Conservation (phyloP, 352 stramenopile genomes). For the Pythium rishiriense region DNA sequence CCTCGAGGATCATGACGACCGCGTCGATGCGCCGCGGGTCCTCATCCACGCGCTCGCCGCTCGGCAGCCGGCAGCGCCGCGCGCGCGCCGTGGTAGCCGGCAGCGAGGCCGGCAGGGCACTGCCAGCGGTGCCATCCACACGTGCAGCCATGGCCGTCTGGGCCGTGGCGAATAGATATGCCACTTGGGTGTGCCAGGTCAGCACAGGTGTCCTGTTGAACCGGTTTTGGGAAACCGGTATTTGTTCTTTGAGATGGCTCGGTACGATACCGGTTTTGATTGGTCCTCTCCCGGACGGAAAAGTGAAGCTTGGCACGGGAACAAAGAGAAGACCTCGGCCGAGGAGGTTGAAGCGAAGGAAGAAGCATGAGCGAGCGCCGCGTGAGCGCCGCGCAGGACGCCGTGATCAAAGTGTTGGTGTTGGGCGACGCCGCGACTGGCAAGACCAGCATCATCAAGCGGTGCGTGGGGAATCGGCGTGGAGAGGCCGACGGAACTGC, state of each 20-base stretch:
- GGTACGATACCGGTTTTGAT: constrained; percentile 17
- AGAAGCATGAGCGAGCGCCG: constrained; percentile 62
- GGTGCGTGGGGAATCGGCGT: constrained; percentile 60
- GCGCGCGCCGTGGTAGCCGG: constrained; percentile 3
- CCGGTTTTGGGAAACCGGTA: constrained; percentile 16
- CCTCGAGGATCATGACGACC: constrained; percentile 84
- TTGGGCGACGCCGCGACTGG: constrained; percentile 89
- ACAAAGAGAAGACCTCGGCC: constrained; percentile 11
- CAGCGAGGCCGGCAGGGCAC: background rate
- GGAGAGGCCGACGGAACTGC: background rate
- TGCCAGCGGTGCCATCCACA: background rate
- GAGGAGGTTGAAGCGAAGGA: constrained; percentile 28
- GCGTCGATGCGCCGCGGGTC: constrained; percentile 68
- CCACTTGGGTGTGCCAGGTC: background rate
- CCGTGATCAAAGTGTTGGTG: constrained; percentile 92
- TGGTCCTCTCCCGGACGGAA: background rate
- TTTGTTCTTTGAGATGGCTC: constrained; percentile 14
- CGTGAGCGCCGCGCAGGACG: constrained; percentile 79
- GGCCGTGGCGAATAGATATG: background rate
- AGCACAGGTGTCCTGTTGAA: background rate
- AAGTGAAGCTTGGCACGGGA: constrained; percentile 19
- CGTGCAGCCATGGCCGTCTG: background rate
- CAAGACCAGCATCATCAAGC: constrained; percentile 93
- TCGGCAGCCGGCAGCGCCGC: constrained; percentile 34
- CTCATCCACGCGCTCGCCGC: constrained; percentile 36